phyloP scores from a whole-genome alignment of 768 basidiomycete species.

The Mycena epipterygia region DNA sequence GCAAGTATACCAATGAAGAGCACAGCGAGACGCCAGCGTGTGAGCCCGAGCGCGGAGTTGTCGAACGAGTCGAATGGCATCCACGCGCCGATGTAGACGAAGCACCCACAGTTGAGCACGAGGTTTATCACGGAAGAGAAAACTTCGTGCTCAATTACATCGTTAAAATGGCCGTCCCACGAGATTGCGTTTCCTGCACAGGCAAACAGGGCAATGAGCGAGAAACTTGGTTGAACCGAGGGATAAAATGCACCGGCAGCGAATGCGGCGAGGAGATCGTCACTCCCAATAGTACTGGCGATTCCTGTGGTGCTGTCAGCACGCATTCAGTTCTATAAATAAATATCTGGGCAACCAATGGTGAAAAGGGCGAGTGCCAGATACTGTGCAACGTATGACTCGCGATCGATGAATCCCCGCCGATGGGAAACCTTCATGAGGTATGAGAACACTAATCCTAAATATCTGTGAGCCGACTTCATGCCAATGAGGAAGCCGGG shows the following conservation, averaged over 20 bases:
- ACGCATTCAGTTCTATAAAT: neutral
- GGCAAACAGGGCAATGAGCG: neutral
- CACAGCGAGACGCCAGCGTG: constrained; percentile 78
- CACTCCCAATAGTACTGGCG: constrained; percentile 83
- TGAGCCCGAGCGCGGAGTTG: constrained; percentile 68
- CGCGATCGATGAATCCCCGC: constrained; percentile 77
- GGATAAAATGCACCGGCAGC: constrained; percentile 69
- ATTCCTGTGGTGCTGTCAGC: constrained; percentile 45
- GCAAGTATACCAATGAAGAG: constrained; percentile 78
- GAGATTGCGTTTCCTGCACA: constrained; percentile 87
- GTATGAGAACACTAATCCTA: constrained; percentile 77
- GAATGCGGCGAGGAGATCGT: constrained; percentile 92
- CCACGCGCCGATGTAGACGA: constrained; percentile 93
- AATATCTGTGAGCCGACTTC: neutral
- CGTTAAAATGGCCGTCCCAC: constrained; percentile 90
- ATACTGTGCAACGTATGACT: constrained; percentile 92
- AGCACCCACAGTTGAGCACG: constrained; percentile 84
- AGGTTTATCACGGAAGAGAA: constrained; percentile 95
- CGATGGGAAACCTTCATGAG: constrained; percentile 79
- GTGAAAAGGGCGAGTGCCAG: constrained; percentile 80
- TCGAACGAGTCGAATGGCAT: constrained; percentile 75
- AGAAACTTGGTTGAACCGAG: neutral
- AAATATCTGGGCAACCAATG: constrained; percentile 58
- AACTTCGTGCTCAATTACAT: constrained; percentile 84
- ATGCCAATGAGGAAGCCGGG: constrained; percentile 4